Evolutionary conservation across 179 eudicot genomes (phyloP), one percentile per base, ranked within the genome.

Genomic region (Spinacia oleracea): DNA sequence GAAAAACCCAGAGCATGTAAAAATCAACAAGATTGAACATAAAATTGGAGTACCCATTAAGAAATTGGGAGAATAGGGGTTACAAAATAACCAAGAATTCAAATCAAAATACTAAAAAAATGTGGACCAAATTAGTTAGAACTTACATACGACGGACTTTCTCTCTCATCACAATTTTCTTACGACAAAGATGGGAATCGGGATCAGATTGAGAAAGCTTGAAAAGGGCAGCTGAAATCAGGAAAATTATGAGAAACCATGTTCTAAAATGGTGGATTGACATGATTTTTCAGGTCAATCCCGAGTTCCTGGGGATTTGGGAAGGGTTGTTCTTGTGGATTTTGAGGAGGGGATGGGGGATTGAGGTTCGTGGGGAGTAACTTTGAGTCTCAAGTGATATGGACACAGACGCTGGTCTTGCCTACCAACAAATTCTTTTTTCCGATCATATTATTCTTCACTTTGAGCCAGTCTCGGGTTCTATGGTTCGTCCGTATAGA

Each of bases 131-230:
- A 14, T 34, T 35, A 11, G 46, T n/a, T 5, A 27, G n/a, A 32
- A 75, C 87, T 84, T 84, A 91, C 95, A 91, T 91, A 70, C 76
- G 79, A 63, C 90, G 88, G 42, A 88, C 95, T 84, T 88, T 89
- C 42, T 86, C 86, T 73, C 80, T 85, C 90, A 91, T 84, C 55
- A 88, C 72, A 76, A 70, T 75, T 71, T 86, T 91, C 85, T 88
- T 88, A 62, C 81, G 85, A n/a, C 84, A 75, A 77, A 76, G 72
- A 77, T 53, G 77, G 69, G 84, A 72, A 77, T 88, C 89, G 18
- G 80, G 67, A 64, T 81, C 76, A 46, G 86, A 83, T 46, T 60
- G 23, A 1, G 89, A 86, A 48, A 82, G 3, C 15, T 32, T 74
- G 81, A 82, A 60, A 62, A 83, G 74, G 72, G 86, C 20, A 59